Percentiles rank a stretch among this genome's conserved stretches.
These are phyloP conservation scores for Gracilaria domingensis DNA, from an alignment of 23 red algal genomes.

Conservation along the genomic window DNA sequence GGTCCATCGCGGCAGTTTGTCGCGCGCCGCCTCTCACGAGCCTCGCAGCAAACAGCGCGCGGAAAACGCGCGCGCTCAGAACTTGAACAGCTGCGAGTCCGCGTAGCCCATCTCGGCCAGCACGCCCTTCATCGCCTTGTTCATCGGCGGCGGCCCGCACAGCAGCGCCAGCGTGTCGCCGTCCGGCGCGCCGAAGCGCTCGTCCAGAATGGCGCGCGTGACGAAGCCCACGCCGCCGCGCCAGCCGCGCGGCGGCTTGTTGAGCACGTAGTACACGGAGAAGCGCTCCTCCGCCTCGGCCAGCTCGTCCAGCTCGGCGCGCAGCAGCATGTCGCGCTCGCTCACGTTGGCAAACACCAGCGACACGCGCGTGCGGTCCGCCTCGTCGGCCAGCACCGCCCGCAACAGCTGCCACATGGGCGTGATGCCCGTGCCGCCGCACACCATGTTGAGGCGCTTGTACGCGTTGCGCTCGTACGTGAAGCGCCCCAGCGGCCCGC, in stretches of 20 bases:
- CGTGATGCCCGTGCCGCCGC: slow-evolving; percentile 98
- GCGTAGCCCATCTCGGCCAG: slow-evolving; percentile 66
- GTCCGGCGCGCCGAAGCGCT: slow-evolving; percentile 69
- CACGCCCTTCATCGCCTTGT: slow-evolving; percentile 78
- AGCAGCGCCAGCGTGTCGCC: slow-evolving; percentile 58
- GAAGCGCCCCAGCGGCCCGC: slow-evolving; percentile 88
- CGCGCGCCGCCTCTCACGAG: not conserved
- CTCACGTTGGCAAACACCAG: slow-evolving; percentile 92
- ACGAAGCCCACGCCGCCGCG: slow-evolving; percentile 86
- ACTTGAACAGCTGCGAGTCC: slow-evolving; percentile 71
- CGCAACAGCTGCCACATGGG: slow-evolving; percentile 93
- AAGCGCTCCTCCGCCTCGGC: slow-evolving; percentile 68
- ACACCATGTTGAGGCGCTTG: slow-evolving; percentile 82
- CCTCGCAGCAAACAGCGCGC: not conserved
- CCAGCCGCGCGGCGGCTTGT: slow-evolving; percentile 79
- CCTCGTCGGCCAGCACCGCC: slow-evolving; percentile 57
- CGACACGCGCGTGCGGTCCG: slow-evolving; percentile 67
- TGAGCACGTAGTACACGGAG: slow-evolving; percentile 85
- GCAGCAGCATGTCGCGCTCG: slow-evolving; percentile 88
- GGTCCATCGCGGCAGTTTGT: not conserved
- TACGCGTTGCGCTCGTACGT: slow-evolving; percentile 64
- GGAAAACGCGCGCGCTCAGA: slow-evolving; percentile 32
- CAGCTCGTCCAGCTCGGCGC: slow-evolving; percentile 75
- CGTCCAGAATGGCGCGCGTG: slow-evolving; percentile 62
- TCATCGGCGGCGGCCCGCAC: slow-evolving; percentile 99